A percentile compares a stretch with the other conserved stretches of the same genome.
Conservation (phyloP, 805 yeast species). For the Candida odintsovae region DNA sequence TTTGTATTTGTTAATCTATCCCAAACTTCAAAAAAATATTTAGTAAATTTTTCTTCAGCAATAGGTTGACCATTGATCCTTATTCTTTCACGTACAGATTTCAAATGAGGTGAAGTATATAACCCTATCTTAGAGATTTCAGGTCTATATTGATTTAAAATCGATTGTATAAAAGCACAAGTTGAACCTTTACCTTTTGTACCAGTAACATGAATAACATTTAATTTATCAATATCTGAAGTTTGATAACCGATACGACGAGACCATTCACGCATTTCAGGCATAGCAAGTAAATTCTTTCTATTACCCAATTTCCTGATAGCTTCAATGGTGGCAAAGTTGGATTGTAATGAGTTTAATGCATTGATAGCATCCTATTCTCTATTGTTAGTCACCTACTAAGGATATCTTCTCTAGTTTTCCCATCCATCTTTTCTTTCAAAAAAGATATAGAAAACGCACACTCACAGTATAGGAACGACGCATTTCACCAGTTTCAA, state of each 20-base stretch:
- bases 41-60: constrained; percentile 71
- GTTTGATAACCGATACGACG: constrained; percentile 64
- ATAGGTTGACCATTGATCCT: constrained; percentile 84
- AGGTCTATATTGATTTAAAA: constrained; percentile 54
- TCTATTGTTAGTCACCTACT: background rate
- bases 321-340: constrained; percentile 85
- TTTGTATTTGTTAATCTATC: constrained; percentile 58
- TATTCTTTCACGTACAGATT: constrained; percentile 87
- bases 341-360: constrained; percentile 83
- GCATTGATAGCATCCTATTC: constrained; percentile 70
- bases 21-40: constrained; percentile 94
- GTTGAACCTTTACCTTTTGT: constrained; percentile 99
- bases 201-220: constrained; percentile 90
- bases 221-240: constrained; percentile 63
- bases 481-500: background rate
- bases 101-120: constrained; percentile 95
- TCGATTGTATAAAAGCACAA: constrained; percentile 87
- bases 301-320: constrained; percentile 58
- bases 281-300: constrained; percentile 63
- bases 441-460: too few relatives aligned
- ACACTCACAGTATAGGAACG: background rate
- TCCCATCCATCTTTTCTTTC: too few relatives aligned
- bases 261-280: constrained; percentile 82
- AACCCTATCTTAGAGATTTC: constrained; percentile 67
- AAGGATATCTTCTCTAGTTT: too few relatives aligned